These are phyloP conservation scores for Lactarius trivialis DNA, from an alignment of 768 basidiomycete genomes.

Conservation along the genomic window DNA sequence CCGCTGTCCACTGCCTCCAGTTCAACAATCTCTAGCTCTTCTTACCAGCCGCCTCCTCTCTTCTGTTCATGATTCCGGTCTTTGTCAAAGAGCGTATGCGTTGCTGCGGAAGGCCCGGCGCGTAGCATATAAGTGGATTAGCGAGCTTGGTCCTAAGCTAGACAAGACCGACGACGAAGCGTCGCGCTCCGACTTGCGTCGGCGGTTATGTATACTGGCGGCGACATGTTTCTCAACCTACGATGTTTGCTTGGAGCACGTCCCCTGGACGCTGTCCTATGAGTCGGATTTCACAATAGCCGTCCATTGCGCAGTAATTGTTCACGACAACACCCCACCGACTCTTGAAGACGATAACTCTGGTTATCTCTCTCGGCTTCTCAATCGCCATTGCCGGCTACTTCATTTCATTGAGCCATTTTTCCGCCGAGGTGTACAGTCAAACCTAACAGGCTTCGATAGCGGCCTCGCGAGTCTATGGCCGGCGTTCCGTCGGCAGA, in stretches of 20 bases:
- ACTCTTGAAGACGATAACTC: not conserved
- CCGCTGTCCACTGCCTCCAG: not conserved
- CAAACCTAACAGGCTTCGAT: not conserved
- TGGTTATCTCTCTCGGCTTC: not conserved
- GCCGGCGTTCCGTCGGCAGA: not conserved
- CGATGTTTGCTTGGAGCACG: not conserved
- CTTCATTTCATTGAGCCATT: not conserved
- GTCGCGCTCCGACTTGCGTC: not conserved
- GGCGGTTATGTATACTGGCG: conserved; percentile 5
- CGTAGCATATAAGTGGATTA: not conserved
- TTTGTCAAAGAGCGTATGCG: not conserved
- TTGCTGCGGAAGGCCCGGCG: conserved; percentile 3
- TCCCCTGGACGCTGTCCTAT: not conserved
- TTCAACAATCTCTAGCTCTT: not conserved
- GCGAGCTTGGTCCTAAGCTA: not conserved
- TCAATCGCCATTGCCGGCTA: not conserved
- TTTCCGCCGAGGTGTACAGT: not conserved
- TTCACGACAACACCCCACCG: conserved; percentile 1
- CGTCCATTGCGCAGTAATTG: conserved; percentile 11
- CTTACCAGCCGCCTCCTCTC: conserved; percentile 6
- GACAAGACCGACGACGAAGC: not conserved
- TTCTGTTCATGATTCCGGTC: not conserved
- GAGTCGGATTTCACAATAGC: conserved; percentile 2
- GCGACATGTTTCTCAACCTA: conserved; percentile 7
- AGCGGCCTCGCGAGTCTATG: not conserved